phyloP scores from a whole-genome alignment of 306 rosid genomes.

The Fragaria nilgerrensis region DNA sequence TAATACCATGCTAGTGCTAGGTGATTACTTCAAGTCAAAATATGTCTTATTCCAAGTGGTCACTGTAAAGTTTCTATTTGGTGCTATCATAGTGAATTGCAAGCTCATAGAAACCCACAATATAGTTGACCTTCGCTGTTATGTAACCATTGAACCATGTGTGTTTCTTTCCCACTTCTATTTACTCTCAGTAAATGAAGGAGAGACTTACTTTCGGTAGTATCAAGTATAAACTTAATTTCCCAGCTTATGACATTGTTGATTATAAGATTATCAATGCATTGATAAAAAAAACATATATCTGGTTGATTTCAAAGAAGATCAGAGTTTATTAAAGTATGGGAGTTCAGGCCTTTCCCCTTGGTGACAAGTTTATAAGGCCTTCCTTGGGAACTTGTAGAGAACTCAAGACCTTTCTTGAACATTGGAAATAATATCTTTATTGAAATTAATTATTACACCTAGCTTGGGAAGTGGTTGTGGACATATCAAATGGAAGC shows the following conservation, averaged over 20 bases:
- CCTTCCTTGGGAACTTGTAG: neutral
- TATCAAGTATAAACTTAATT: neutral
- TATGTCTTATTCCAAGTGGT: neutral
- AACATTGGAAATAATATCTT: neutral
- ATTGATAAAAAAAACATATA: neutral
- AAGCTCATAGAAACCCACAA: neutral
- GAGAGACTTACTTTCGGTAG: neutral
- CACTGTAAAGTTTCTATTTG: neutral
- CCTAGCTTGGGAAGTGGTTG: neutral
- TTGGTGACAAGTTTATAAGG: neutral
- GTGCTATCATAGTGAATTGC: neutral
- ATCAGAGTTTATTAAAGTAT: neutral
- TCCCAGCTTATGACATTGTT: neutral
- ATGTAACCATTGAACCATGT: neutral
- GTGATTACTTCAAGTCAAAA: neutral
- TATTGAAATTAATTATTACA: neutral
- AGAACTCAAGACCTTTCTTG: neutral
- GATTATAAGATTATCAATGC: neutral
- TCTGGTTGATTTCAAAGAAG: neutral
- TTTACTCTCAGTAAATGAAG: neutral
- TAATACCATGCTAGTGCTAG: neutral
- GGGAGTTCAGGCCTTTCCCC: neutral
- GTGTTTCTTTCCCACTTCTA: neutral
- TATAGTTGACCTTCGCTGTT: neutral
- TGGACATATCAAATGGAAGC: neutral